Evolutionary conservation across 495 filamentous ascomycete genomes (phyloP).

Genomic region (Tuber borchii): DNA sequence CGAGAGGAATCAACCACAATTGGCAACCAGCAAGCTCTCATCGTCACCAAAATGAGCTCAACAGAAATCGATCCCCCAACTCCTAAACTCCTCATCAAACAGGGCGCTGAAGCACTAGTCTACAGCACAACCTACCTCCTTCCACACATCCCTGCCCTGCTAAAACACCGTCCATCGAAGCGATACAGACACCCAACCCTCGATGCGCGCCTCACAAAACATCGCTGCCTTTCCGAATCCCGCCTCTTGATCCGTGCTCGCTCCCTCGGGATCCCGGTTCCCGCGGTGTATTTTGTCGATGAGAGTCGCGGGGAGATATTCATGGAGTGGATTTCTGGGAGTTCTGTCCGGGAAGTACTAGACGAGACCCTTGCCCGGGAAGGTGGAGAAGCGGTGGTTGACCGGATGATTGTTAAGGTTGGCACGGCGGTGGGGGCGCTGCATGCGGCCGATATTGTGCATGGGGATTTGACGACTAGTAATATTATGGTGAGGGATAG

Average conservation of each 20-base stretch:
- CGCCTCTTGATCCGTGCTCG: conserved; percentile 51
- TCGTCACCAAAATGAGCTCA: background rate
- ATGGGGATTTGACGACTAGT: conserved; percentile 95
- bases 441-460: conserved; percentile 75
- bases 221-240: conserved; percentile 79
- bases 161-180: conserved; percentile 91
- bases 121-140: conserved; percentile 78
- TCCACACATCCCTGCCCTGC: conserved; percentile 61
- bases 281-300: conserved; percentile 43
- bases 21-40: background rate
- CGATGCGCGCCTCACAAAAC: conserved; percentile 77
- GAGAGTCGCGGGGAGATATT: conserved; percentile 63
- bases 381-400: conserved; percentile 46
- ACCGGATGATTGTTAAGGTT: conserved; percentile 59
- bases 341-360: conserved; percentile 59
- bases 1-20: background rate
- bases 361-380: conserved; percentile 56
- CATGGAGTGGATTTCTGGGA: conserved; percentile 85
- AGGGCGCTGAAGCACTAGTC: conserved; percentile 92
- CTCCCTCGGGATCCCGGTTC: conserved; percentile 34
- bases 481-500: conserved; percentile 74
- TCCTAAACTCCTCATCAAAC: conserved; percentile 57
- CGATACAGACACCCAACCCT: conserved; percentile 87
- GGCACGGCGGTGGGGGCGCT: conserved; percentile 69
- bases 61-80: conserved; percentile 8